Base-by-base conservation (phyloP, 805 yeast genomes). In the Yamadazyma akitaensis region DNA sequence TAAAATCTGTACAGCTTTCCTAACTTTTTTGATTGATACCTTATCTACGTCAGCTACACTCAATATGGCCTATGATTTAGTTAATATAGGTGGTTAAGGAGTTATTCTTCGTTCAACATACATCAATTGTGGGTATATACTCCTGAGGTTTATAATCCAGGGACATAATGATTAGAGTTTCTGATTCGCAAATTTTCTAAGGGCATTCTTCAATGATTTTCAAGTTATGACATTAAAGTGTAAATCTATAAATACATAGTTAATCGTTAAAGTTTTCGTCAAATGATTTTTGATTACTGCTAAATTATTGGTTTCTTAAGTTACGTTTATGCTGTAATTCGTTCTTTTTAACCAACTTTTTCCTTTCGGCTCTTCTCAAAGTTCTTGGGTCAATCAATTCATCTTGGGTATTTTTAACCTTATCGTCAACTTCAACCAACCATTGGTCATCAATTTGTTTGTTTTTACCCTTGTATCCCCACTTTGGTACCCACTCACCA, bases 391-490 rank as follows among this genome's bases (percentile, higher is more conserved):
- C 97, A 38, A 88, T 72, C 56, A 88, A 72, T 57, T 86, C 95
- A 38, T 72, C 64, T 14, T 61, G 62, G 28, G 75, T 68, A 45
- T 66, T 65, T 60, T 79, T 76, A 25, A 76, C 83, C 56, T 83
- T 77, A 44, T 87, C 95, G 49, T 88, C 88, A 50, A 92, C 87
- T 70, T 94, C 99, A 48, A 92, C 97, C 61, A 89, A 76, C 99
- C 99, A 94, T 68, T 94, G 97, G 60, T 77, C 71, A 59, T 92
- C 98, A 56, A 83, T 61, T 46, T 82, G 80, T 71, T 94, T 92
- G 69, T 94, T 94, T 68, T 82, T 81, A 61, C 98, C 98, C 54
- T 86, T 84, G 73, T 85, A 92, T 50, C 99, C 99, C 99, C 99
- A 94, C 68, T 90, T 92, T 58, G 96, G 92, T 51, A 85, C 96